Evolutionary conservation across 2,329 filamentous ascomycete species (phyloP).

Genomic region (Aureobasidium sp.): DNA sequence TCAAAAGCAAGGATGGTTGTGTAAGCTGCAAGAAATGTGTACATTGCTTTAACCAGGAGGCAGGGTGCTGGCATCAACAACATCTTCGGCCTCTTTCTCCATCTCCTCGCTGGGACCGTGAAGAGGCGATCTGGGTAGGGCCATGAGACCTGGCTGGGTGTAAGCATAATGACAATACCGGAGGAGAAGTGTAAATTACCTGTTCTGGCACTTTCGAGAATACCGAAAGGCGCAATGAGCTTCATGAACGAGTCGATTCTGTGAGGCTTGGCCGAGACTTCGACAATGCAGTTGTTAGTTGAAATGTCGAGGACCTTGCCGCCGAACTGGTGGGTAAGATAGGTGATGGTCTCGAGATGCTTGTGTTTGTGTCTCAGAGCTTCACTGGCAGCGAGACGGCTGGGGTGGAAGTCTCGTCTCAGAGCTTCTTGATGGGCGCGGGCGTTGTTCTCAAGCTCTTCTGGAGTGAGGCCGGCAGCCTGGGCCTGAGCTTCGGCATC

Average conservation of each 20-base stretch:
- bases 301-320: conserved; percentile 97
- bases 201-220: conserved; percentile 90
- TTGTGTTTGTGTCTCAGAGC: conserved; percentile 95
- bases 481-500: conserved; percentile 34
- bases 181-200: conserved; percentile 38
- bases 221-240: conserved; percentile 87
- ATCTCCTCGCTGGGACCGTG: conserved; percentile 60
- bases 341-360: conserved; percentile 92
- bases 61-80: conserved; percentile 89
- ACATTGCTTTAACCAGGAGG: conserved; percentile 65
- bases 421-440: conserved; percentile 31
- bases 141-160: conserved; percentile 68
- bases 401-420: conserved; percentile 74
- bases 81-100: conserved; percentile 84
- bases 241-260: conserved; percentile 98
- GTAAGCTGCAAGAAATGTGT: conserved; percentile 7
- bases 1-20: background rate
- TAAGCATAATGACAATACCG: conserved; percentile 17
- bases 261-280: conserved; percentile 85
- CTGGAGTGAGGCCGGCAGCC: conserved; percentile 21
- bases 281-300: conserved; percentile 97
- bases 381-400: conserved; percentile 75
- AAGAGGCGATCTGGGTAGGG: conserved; percentile 85
- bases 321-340: conserved; percentile 93
- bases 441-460: conserved; percentile 21